Base-by-base conservation (phyloP, 1,284 basidiomycete species). In the Singerocomus rubriflavus region DNA sequence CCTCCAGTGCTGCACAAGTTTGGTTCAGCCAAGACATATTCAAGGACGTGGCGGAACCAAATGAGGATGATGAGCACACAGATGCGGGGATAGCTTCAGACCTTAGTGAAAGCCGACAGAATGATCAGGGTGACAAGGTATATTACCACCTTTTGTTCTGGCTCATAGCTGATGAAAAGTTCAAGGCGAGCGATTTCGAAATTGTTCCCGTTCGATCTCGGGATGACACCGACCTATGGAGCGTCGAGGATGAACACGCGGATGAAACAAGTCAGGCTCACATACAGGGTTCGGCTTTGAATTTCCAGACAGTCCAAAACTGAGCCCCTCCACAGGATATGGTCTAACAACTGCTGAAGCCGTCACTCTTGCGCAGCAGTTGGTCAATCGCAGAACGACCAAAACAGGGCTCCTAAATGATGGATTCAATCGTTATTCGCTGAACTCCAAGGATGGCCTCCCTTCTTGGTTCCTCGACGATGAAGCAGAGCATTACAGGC, bases 1-100 rank as follows among this genome's bases (percentile, higher is more conserved):
- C 68, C 2, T 83, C 75, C 57, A 74, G 76, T 39, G 75, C 77
- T 33, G 72, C 85, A 0, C 73, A 81, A 57, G 61, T 98, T 17
- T 99, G 97, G 97, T 99, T 99, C 70, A 90, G 93, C 63, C 97
- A 98, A 69, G 88, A 90, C 45, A 72, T 98, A 44, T 99, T 99
- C 76, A 82, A 82, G 27, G 77, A 78, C 43, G 61, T 82, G 8
- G 74, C 75, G 10, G 74, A 73, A n/a, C 65, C 78, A n/a, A 65
- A 69, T 9, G 75, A 73, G 12, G 71, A 71, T 1, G 71, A 69
- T 31, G 59, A 41, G 14, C 33, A 38, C 11, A 75, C 79, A 38
- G 73, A 76, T n/a, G 64, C 50, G 8, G 63, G 61, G 7, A 61
- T 66, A 56, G 10, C 30, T 27, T 56, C 52, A 29, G 45, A 43